Conservation (phyloP, 345 rosid species). For the Bruguiera gymnorhiza region DNA sequence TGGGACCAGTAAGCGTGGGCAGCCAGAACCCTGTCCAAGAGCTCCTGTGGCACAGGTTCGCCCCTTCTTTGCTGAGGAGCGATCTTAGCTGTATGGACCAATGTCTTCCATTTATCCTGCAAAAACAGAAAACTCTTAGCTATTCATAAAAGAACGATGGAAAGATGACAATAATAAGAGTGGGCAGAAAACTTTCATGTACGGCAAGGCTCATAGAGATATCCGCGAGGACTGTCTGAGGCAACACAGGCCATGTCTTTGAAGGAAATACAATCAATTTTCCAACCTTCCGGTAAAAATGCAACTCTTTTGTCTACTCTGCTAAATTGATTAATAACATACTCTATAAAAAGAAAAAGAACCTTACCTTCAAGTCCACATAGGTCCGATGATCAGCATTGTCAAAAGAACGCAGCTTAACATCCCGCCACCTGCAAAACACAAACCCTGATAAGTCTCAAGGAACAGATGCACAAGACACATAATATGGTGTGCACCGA, state of each 20-base stretch:
- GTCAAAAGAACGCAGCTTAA: conserved; percentile 68
- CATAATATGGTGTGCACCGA: background rate
- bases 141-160: background rate
- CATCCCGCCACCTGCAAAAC: conserved; percentile 79
- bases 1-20: conserved; percentile 85
- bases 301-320: no score
- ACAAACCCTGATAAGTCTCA: background rate
- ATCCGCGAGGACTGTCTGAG: no score
- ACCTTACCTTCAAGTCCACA: conserved; percentile 73
- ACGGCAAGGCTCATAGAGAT: no score
- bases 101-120: conserved; percentile 98
- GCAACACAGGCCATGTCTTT: no score
- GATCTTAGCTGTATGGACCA: conserved; percentile 92
- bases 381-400: conserved; percentile 73
- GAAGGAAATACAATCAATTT: no score
- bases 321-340: background rate
- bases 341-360: background rate
- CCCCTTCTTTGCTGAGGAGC: conserved; percentile 94
- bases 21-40: conserved; percentile 80
- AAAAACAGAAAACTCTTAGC: background rate
- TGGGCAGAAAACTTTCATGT: no score
- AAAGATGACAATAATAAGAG: no score
- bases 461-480: background rate
- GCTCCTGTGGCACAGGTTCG: conserved; percentile 91
- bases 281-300: no score